A percentile compares a stretch with the other conserved stretches of the same genome.
phyloP scores from a whole-genome alignment of 2,329 filamentous ascomycete genomes.

The Diplodia scrobiculata region DNA sequence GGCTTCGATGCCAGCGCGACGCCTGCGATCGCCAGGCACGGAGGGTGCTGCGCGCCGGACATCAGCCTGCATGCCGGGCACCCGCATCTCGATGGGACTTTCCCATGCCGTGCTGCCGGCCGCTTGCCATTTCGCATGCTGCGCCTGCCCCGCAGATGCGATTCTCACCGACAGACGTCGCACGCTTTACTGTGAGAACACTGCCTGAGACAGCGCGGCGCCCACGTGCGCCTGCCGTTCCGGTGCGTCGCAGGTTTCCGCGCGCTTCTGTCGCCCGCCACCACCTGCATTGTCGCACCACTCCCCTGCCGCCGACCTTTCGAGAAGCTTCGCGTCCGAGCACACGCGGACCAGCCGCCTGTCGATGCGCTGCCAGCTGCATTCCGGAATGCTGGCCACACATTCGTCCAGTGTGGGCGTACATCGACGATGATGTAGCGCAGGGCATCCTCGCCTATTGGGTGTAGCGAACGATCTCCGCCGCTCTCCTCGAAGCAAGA shows the following conservation, averaged over 20 bases:
- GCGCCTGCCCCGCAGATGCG: constrained; percentile 10
- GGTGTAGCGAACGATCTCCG: neutral
- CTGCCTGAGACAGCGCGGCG: neutral
- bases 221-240: constrained; percentile 12
- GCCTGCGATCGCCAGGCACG: constrained; percentile 19
- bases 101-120: constrained; percentile 8
- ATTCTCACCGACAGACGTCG: neutral
- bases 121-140: constrained; percentile 6
- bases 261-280: constrained; percentile 4
- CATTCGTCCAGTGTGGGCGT: neutral
- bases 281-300: neutral
- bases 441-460: neutral
- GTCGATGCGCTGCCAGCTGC: neutral
- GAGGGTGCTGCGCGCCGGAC: neutral
- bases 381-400: neutral
- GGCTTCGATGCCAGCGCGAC: neutral
- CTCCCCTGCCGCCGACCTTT: neutral
- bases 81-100: constrained; percentile 15
- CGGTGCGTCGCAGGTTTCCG: neutral
- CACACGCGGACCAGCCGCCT: neutral
- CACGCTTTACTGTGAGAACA: neutral
- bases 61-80: neutral
- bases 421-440: constrained; percentile 2
- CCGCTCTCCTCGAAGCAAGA: neutral
- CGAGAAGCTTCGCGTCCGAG: constrained; percentile 11